A percentile compares a stretch with the other conserved stretches of the same genome.
phyloP scores from a whole-genome alignment of 768 basidiomycete species.

The Boletus coccyginus region DNA sequence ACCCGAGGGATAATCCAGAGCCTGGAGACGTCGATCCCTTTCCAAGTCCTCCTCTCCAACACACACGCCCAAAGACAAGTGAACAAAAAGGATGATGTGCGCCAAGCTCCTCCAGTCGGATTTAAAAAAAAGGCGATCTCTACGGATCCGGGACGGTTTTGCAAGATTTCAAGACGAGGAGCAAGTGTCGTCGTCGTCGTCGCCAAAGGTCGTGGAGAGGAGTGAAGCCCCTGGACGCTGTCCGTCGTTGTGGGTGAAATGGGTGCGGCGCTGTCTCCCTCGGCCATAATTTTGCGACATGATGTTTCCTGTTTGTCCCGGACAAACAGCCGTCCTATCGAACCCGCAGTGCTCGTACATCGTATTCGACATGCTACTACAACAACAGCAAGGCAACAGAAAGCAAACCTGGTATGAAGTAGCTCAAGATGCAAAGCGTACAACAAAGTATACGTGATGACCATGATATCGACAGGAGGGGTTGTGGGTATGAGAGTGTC shows the following conservation, averaged over 20 bases:
- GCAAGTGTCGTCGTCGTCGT: not conserved
- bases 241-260: constrained; percentile 23
- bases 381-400: not conserved
- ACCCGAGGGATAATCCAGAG: not conserved
- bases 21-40: not conserved
- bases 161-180: constrained; percentile 52
- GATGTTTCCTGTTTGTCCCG: constrained; percentile 34
- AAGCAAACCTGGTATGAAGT: not conserved
- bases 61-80: not conserved
- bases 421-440: constrained; percentile 6
- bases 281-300: constrained; percentile 36
- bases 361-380: not conserved
- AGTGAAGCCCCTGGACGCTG: constrained; percentile 9
- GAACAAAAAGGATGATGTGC: not conserved
- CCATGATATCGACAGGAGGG: not conserved
- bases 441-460: constrained; percentile 6
- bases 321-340: constrained; percentile 28
- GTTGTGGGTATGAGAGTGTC: constrained; percentile 16
- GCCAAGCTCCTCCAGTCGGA: not conserved
- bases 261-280: constrained; percentile 21
- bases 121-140: constrained; percentile 50
- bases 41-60: not conserved
- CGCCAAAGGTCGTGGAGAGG: not conserved
- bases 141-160: constrained; percentile 61
- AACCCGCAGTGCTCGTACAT: not conserved